Evolutionary conservation across 2,329 filamentous ascomycete genomes (phyloP).

Genomic region (Eurotiales sp.): DNA sequence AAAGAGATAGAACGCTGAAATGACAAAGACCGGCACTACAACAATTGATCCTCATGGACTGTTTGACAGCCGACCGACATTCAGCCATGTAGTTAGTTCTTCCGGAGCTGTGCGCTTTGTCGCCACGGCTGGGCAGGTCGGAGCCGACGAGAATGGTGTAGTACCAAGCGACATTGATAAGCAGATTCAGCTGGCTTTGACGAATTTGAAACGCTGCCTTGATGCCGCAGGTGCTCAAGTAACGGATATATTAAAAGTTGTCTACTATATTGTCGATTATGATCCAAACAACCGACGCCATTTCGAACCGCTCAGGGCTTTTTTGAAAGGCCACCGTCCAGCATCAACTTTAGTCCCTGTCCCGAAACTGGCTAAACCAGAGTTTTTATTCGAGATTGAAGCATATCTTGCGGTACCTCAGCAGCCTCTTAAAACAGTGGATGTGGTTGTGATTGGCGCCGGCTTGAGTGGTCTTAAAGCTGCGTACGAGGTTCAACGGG

Average conservation of each 20-base stretch:
- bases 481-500: constrained; percentile 26
- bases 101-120: no score
- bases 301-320: constrained; percentile 16
- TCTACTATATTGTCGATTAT: constrained; percentile 2
- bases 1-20: no score
- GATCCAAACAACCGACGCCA: not conserved
- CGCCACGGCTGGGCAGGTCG: constrained; percentile 2
- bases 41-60: no score
- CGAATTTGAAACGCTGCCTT: constrained; percentile 2
- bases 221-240: not conserved
- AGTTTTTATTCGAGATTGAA: constrained; percentile 43
- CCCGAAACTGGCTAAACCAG: constrained; percentile 32
- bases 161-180: not conserved
- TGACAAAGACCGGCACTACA: no score
- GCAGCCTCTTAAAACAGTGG: no score
- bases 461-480: constrained; percentile 38
- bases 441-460: constrained; percentile 39
- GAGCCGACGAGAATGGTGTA: not conserved
- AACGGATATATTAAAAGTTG: constrained; percentile 7
- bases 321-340: constrained; percentile 37
- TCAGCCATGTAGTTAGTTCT: no score
- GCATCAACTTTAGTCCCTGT: constrained; percentile 42
- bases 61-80: no score
- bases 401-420: no score
- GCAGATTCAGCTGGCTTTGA: constrained; percentile 3